phyloP scores from a whole-genome alignment of 371 early-diverging fungal genomes.

The Rhizomucor pusillus region DNA sequence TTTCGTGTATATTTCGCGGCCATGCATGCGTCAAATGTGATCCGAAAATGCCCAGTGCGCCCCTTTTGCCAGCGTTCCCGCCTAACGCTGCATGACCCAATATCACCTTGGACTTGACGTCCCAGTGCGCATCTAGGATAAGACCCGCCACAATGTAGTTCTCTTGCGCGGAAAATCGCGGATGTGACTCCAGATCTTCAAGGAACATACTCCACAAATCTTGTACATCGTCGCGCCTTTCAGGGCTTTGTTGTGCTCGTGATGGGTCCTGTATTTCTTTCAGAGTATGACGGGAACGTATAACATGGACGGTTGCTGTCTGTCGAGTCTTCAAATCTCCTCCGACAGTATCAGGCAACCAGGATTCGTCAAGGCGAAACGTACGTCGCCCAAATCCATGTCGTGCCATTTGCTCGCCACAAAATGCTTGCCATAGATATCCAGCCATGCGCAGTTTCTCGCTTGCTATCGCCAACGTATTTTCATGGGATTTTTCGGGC shows the following conservation, averaged over 20 bases:
- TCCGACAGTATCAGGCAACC: constrained; percentile 45
- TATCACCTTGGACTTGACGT: constrained; percentile 37
- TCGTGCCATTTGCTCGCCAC: constrained; percentile 67
- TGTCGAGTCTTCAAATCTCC: constrained; percentile 34
- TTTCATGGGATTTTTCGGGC: constrained; percentile 43
- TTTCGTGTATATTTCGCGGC: constrained; percentile 62
- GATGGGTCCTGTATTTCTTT: constrained; percentile 56
- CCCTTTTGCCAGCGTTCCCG: constrained; percentile 47
- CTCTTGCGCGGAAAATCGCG: constrained; percentile 33
- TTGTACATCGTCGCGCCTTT: constrained; percentile 27
- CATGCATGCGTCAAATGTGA: constrained; percentile 65
- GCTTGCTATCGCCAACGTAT: constrained; percentile 47
- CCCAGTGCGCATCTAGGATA: constrained; percentile 61
- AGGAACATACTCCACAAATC: constrained; percentile 46
- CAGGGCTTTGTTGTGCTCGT: constrained; percentile 57
- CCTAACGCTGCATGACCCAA: constrained; percentile 70
- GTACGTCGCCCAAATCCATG: constrained; percentile 58
- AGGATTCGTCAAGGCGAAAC: constrained; percentile 63
- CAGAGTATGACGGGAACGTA: constrained; percentile 47
- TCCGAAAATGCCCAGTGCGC: constrained; percentile 62
- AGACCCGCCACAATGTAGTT: constrained; percentile 52
- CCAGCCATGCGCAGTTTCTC: constrained; percentile 60
- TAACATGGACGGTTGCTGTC: constrained; percentile 58
- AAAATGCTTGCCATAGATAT: constrained; percentile 76
- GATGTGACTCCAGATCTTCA: constrained; percentile 41